Base-by-base conservation (phyloP, 805 yeast species). In the Candida insectorum region DNA sequence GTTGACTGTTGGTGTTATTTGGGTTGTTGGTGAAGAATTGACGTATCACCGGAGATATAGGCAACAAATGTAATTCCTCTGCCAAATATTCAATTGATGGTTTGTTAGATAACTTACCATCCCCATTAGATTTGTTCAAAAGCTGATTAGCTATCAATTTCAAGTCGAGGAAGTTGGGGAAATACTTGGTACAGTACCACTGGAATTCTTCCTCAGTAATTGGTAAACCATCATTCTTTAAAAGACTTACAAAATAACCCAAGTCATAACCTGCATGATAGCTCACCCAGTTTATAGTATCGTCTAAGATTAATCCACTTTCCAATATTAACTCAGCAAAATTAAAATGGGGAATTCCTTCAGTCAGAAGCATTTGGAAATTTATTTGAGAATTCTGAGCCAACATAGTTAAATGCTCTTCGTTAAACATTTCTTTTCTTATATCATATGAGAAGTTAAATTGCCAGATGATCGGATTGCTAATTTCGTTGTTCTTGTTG, bases 231-330 rank as follows among this genome's bases (percentile, higher is more conserved):
- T 77, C 74, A 58, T 86, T 85, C 47, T 81, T 77, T 52, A 91
- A 67, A 44, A 87, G 68, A 30, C 94, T 78, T 11, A 88, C 63
- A 39, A 93, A 65, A 56, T 89, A 89, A 2, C 97, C 98, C 54
- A 89, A 75, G 57, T 93, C 98, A 59, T 93, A 93, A 9, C 97
- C 98, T 1, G 77, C 81, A 56, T 93, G 97, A 62, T 83, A 93
- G 40, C 95, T 82, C 33, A 87, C 71, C 98, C 98, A 93, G 33
- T 81, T 78, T 28, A 86, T 75, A 22, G 73, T 62, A 18, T 71
- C 69, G 47, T 85, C 80, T 48, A 93, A 64, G 23, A 89, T 74
- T 43, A 93, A 65, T 0, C 98, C 98, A 30, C 95, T 83, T 38
- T 85, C 86, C 39, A 82, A 83, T 51, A 93, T 67, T 34, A 84